A percentile compares a stretch with the other conserved stretches of the same genome.
These are phyloP conservation scores for Termitomyces bulborhizus DNA, from an alignment of 768 basidiomycete genomes.

Conservation along the genomic window DNA sequence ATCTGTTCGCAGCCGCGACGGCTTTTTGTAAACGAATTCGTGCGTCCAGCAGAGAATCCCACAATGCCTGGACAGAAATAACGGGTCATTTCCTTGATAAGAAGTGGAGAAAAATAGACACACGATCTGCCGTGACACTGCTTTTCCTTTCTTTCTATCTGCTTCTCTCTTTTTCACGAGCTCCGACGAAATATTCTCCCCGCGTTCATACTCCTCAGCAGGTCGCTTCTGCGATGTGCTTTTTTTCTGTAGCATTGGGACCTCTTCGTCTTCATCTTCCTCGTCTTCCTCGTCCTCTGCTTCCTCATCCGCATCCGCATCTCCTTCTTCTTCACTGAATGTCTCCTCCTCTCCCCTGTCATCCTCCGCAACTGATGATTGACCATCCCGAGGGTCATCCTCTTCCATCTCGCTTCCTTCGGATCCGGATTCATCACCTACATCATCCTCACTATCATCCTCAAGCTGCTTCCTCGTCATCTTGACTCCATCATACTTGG, in stretches of 20 bases:
- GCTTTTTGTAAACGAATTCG: slow-evolving; percentile 90
- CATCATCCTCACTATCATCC: slow-evolving; percentile 36
- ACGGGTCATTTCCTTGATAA: background rate
- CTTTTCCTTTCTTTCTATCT: slow-evolving; percentile 78
- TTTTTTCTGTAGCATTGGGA: background rate
- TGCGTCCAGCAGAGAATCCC: slow-evolving; percentile 86
- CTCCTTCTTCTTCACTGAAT: background rate
- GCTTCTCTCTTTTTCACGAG: slow-evolving; percentile 58
- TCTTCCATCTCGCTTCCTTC: slow-evolving; percentile 31
- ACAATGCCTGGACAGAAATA: slow-evolving; percentile 51
- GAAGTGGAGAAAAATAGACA: slow-evolving; percentile 20
- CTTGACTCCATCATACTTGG: slow-evolving; percentile 72
- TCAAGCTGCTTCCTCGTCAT: slow-evolving; percentile 56
- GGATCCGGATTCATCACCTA: slow-evolving; percentile 49
- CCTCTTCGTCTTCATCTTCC: background rate
- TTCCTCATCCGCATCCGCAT: slow-evolving; percentile 6
- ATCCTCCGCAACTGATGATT: slow-evolving; percentile 3
- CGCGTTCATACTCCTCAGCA: slow-evolving; percentile 12
- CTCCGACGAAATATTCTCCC: slow-evolving; percentile 41
- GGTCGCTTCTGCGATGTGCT: slow-evolving; percentile 1
- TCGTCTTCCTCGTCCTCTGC: slow-evolving; percentile 1
- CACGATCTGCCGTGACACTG: slow-evolving; percentile 79
- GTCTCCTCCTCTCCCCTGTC: slow-evolving; percentile 12
- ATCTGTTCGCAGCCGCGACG: slow-evolving; percentile 51
- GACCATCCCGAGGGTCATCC: slow-evolving; percentile 13